phyloP scores from a whole-genome alignment of 1,284 basidiomycete species.

The Volvariella surrecta region DNA sequence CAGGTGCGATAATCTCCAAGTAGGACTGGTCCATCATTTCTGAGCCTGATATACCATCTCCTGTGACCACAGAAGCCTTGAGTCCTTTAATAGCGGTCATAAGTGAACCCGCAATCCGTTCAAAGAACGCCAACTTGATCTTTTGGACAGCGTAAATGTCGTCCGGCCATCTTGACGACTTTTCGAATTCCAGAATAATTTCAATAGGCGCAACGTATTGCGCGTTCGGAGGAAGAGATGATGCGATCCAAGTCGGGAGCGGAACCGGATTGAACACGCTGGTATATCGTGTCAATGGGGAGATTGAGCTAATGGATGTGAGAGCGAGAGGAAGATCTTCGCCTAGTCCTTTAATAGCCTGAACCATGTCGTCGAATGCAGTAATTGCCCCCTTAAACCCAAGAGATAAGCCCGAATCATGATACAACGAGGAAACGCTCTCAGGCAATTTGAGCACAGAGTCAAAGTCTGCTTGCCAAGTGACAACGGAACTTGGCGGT shows the following conservation, averaged over 20 bases:
- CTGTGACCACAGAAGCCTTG: slow-evolving; percentile 50
- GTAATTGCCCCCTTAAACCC: slow-evolving; percentile 76
- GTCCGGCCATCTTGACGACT: slow-evolving; percentile 91
- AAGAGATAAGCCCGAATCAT: slow-evolving; percentile 33
- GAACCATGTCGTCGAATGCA: slow-evolving; percentile 79
- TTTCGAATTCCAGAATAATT: slow-evolving; percentile 81
- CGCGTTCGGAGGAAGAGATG: slow-evolving; percentile 43
- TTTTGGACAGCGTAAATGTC: slow-evolving; percentile 90
- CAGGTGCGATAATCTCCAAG: slow-evolving; percentile 73
- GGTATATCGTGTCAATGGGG: slow-evolving; percentile 77
- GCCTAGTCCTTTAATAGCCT: slow-evolving; percentile 71
- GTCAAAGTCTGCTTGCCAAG: slow-evolving; percentile 60
- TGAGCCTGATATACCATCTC: slow-evolving; percentile 36
- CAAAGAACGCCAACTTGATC: slow-evolving; percentile 91
- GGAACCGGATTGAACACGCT: slow-evolving; percentile 73
- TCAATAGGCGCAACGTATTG: slow-evolving; percentile 66
- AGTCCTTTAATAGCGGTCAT: slow-evolving; percentile 44
- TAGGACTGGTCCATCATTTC: slow-evolving; percentile 64
- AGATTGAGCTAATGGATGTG: slow-evolving; percentile 67
- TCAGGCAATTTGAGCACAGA: slow-evolving; percentile 62
- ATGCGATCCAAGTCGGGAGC: slow-evolving; percentile 32
- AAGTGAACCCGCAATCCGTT: slow-evolving; percentile 62
- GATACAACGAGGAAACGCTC: slow-evolving; percentile 39
- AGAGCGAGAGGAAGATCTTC: slow-evolving; percentile 78
- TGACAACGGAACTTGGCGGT: slow-evolving; percentile 36